Conservation (phyloP, 345 rosid species). For the Populus davidiana region DNA sequence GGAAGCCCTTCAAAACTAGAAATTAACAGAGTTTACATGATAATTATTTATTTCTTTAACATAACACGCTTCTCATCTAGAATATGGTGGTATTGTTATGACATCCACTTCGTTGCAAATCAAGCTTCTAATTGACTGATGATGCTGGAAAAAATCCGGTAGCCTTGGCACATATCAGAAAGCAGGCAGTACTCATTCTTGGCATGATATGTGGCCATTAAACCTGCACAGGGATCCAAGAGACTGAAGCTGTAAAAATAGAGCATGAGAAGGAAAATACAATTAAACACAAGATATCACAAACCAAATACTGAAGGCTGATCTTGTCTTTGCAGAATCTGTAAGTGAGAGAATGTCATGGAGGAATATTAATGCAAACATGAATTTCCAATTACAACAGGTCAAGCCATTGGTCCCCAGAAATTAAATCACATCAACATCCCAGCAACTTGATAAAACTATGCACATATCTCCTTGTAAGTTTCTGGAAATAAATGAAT, state of each 20-base stretch:
- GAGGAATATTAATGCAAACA: not conserved
- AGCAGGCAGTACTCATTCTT: slow-evolving; percentile 93
- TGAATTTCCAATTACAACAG: too few species aligned
- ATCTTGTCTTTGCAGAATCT: not conserved
- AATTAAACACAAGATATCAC: not conserved
- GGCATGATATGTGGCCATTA: slow-evolving; percentile 94
- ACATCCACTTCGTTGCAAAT: not conserved
- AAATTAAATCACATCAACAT: not conserved
- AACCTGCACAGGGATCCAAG: slow-evolving; percentile 45
- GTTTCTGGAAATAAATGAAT: not conserved
- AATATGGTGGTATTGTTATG: not conserved
- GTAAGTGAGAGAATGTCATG: not conserved
- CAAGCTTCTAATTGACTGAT: slow-evolving; percentile 70
- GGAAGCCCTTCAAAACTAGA: not conserved
- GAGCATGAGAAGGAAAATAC: not conserved
- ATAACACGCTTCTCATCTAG: not conserved
- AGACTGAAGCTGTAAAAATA: not conserved
- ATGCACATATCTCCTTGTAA: not conserved
- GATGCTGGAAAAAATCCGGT: slow-evolving; percentile 61
- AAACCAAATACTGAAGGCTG: not conserved
- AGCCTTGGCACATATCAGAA: slow-evolving; percentile 92
- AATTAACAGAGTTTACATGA: not conserved
- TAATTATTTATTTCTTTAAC: not conserved
- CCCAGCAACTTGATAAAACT: not conserved
- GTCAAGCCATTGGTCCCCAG: not conserved